Percentiles rank a stretch among this genome's conserved stretches.
Evolutionary conservation across 1,139 yeast genomes (phyloP).

Genomic region (Suhomyces yuchorum): DNA sequence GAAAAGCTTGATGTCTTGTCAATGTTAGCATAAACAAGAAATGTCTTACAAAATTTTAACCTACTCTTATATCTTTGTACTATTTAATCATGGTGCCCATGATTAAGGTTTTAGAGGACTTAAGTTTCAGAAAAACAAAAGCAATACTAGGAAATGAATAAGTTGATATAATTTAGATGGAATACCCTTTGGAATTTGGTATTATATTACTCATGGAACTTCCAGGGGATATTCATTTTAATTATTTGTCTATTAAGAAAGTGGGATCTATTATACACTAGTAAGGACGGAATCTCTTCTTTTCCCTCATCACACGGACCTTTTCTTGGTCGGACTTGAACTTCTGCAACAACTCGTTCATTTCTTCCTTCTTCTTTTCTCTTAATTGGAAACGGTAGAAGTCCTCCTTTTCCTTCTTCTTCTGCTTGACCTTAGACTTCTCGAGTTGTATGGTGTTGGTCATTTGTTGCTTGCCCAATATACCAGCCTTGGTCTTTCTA

Average conservation of each 20-base stretch:
- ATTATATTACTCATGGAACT: too few species aligned
- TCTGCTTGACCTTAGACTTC: constrained; percentile 54
- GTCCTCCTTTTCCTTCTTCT: constrained; percentile 83
- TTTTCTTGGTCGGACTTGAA: constrained; percentile 90
- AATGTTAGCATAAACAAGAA: too few species aligned
- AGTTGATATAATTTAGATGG: too few species aligned
- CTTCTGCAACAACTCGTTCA: constrained; percentile 79
- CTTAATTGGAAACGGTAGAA: constrained; percentile 96
- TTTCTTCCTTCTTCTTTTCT: constrained; percentile 88
- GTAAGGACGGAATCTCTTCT: constrained; percentile 84
- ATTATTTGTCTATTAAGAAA: not conserved
- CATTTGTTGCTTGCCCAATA: constrained; percentile 56
- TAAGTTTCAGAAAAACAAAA: too few species aligned
- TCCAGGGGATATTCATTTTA: too few species aligned
- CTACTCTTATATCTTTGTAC: too few species aligned
- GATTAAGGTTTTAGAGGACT: too few species aligned
- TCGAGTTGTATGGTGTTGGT: constrained; percentile 47
- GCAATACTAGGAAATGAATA: too few species aligned
- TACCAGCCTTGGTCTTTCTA: constrained; percentile 74
- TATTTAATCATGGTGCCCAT: too few species aligned
- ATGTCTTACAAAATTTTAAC: too few species aligned
- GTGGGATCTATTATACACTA: constrained; percentile 21
- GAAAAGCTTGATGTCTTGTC: too few species aligned
- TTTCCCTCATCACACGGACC: constrained; percentile 75
- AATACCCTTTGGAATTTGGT: too few species aligned